These are phyloP conservation scores for Rubroshorea leprosula DNA, from an alignment of 345 rosid species.

Conservation along the genomic window DNA sequence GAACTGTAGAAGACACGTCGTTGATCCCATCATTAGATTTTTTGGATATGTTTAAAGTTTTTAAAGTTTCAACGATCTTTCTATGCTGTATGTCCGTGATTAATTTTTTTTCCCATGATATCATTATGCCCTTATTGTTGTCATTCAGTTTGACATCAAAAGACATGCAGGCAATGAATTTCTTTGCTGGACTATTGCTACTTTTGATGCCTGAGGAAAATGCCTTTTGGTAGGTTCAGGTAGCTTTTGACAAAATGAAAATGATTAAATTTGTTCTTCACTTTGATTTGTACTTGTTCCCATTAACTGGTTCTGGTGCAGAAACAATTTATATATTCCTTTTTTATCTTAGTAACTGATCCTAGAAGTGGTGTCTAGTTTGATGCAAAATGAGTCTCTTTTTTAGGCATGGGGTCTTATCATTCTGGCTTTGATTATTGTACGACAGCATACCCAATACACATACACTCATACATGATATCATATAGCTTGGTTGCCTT, in stretches of 20 bases:
- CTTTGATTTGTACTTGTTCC: background rate
- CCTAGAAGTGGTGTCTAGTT: background rate
- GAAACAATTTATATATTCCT: background rate
- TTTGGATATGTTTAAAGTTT: background rate
- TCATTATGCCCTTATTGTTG: background rate
- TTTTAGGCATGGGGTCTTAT: background rate
- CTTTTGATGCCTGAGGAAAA: constrained; percentile 98
- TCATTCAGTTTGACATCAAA: constrained; percentile 19
- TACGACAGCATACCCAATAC: background rate
- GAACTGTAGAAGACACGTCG: background rate
- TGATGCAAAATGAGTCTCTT: background rate
- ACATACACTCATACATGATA: constrained; percentile 3
- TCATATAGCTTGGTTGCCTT: constrained; percentile 12
- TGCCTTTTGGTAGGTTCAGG: constrained; percentile 87
- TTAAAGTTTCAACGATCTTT: constrained; percentile 7
- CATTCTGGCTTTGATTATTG: background rate
- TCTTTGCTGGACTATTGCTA: constrained; percentile 90
- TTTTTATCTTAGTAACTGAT: background rate
- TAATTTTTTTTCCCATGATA: constrained; percentile 5
- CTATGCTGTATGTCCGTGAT: background rate
- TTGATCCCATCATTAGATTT: constrained; percentile 1
- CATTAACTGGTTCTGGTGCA: background rate
- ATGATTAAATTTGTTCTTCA: background rate
- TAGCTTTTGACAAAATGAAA: constrained; percentile 11
- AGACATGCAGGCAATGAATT: constrained; percentile 91